Evolutionary conservation across 768 basidiomycete genomes (phyloP).

Genomic region (Rhizopogon salebrosus): DNA sequence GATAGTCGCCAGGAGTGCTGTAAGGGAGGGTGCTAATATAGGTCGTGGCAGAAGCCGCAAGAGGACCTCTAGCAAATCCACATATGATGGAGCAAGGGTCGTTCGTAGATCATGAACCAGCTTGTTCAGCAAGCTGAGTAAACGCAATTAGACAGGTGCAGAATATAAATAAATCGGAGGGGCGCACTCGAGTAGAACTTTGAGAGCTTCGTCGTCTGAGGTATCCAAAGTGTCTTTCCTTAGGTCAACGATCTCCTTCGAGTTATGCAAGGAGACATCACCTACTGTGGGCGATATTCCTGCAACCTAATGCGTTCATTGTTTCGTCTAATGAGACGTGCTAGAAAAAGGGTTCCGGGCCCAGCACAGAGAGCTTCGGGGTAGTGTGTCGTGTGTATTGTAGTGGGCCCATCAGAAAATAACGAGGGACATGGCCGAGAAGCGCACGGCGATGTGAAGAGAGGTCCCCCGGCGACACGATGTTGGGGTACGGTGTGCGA

Average conservation of each 20-base stretch:
- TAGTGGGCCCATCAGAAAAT: no score
- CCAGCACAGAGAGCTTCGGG: no score
- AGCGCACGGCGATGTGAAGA: no score
- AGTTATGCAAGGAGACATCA: slow-evolving; percentile 81
- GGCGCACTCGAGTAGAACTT: slow-evolving; percentile 72
- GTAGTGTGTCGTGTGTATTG: no score
- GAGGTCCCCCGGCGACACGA: no score
- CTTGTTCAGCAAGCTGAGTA: slow-evolving; percentile 66
- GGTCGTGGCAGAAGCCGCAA: slow-evolving; percentile 52
- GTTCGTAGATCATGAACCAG: slow-evolving; percentile 77
- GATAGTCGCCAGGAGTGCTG: slow-evolving; percentile 67
- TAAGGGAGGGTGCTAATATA: slow-evolving; percentile 56
- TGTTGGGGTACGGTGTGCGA: no score
- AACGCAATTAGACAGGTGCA: slow-evolving; percentile 7
- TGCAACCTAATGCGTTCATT: no score
- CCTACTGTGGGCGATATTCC: no score
- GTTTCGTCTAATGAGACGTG: no score
- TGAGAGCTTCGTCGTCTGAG: slow-evolving; percentile 69
- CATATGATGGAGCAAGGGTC: slow-evolving; percentile 62
- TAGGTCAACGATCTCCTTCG: slow-evolving; percentile 57
- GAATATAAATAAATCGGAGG: not conserved
- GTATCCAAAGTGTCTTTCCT: slow-evolving; percentile 57
- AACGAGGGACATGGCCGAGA: no score
- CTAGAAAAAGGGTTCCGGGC: no score
- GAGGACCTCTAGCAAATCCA: slow-evolving; percentile 48